Evolutionary conservation across 2,329 filamentous ascomycete species (phyloP).

Genomic region (Epichloe gansuensis): DNA sequence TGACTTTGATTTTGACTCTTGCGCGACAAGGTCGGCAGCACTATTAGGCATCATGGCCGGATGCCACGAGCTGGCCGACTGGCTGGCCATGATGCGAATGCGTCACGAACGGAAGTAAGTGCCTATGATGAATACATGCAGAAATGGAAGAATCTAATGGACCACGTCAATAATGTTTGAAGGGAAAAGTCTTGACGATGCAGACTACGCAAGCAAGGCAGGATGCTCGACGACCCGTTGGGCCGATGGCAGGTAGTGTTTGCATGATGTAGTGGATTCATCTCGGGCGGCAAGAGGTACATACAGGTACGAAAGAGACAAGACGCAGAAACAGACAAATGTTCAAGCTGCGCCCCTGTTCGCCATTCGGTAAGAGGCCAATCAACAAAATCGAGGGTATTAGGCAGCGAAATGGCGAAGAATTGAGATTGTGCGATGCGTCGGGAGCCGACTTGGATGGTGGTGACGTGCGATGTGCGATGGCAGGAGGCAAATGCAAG

Average conservation of each 20-base stretch:
- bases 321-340: slow-evolving; percentile 10
- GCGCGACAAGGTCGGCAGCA: slow-evolving; percentile 2
- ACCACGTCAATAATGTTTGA: neutral
- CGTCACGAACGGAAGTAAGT: slow-evolving; percentile 2
- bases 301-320: slow-evolving; percentile 4
- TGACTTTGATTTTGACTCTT: neutral
- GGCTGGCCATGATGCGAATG: slow-evolving; percentile 24
- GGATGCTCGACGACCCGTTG: neutral
- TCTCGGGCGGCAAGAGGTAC: neutral
- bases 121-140: slow-evolving; percentile 3
- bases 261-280: neutral
- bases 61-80: slow-evolving; percentile 26
- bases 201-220: slow-evolving; percentile 1
- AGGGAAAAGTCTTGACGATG: slow-evolving; percentile 4
- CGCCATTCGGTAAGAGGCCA: slow-evolving; percentile 9
- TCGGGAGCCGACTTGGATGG: slow-evolving; percentile 1
- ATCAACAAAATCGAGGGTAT: neutral
- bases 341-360: slow-evolving; percentile 8
- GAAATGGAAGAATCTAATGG: neutral
- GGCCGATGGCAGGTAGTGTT: neutral
- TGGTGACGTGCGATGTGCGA: slow-evolving; percentile 1
- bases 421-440: neutral
- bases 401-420: neutral
- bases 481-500: slow-evolving; percentile 9
- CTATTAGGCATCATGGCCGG: slow-evolving; percentile 28